Evolutionary conservation across 2,329 filamentous ascomycete species (phyloP), one percentile per base, ranked within the genome.

Genomic region (Domatiomyces globalis): DNA sequence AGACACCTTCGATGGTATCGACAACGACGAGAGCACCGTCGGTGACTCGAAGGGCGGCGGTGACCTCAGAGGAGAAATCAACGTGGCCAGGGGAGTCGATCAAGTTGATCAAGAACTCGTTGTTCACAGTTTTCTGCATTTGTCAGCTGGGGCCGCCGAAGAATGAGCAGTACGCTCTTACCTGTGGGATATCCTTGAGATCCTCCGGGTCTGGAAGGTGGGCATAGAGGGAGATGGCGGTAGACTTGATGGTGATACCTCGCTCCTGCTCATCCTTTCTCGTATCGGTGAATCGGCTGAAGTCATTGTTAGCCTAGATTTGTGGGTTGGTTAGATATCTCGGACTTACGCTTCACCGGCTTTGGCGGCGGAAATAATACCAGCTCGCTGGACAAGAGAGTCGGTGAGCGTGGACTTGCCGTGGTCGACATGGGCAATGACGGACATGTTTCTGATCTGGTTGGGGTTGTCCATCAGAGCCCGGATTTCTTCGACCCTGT

Each of bases 221-320:
- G 69, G 87, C 88, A 76, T 92, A 98, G 68, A 98, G 83, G 64
- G 94, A 96, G 77, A 98, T 98, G 74, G 94, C 92, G 59, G 92
- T 98, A 53, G 92, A 98, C 84, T 98, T 98, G 84, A 98, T 98
- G 66, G 92, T 98, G 69, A 98, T 95, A 83, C 92, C 88, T 84
- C 92, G 89, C 73, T 98, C 92, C 79, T 98, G 92, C 74, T 98
- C 92, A 72, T 98, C 92, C 62, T 85, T 76, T 75, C 92, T 86
- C 60, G 92, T 98, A 75, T 98, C 92, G 67, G 89, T 98, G 71
- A 90, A 94, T 74, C 92, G 85, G 63, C 58, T 61, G 12, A 39
- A 46, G 33, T 12, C 9, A 25, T 33, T 54, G 50, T 58, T 45
- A 55, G 29, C 50, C 44, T 51, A 27, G 33, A 27, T 46, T 48